phyloP scores from a whole-genome alignment of 1,139 yeast genomes.

The Zygoascus sp. region DNA sequence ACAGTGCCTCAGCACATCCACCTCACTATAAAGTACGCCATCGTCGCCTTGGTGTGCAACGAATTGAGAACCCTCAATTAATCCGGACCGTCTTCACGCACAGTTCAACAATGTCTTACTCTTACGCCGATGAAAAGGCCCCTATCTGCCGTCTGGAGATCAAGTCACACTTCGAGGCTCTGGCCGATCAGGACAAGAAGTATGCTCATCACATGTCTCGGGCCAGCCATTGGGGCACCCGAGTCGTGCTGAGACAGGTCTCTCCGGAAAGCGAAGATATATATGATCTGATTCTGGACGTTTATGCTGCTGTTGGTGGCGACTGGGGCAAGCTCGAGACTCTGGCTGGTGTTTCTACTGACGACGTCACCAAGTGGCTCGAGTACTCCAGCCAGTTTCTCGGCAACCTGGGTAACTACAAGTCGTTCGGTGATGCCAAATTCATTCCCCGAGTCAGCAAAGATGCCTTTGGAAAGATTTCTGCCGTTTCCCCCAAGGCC shows the following conservation, averaged over 20 bases:
- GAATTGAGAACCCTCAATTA: neutral
- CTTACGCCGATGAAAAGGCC: slow-evolving; percentile 46
- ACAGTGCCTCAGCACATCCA: neutral
- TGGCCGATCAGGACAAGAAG: slow-evolving; percentile 50
- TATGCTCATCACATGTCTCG: slow-evolving; percentile 81
- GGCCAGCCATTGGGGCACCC: slow-evolving; percentile 78
- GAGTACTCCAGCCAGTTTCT: slow-evolving; percentile 80
- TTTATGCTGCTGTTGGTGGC: slow-evolving; percentile 51
- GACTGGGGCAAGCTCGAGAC: slow-evolving; percentile 44
- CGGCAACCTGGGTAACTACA: slow-evolving; percentile 78
- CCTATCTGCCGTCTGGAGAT: slow-evolving; percentile 38
- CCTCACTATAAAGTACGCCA: neutral
- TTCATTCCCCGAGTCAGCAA: slow-evolving; percentile 61
- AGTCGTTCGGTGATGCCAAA: slow-evolving; percentile 84
- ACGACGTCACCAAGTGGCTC: slow-evolving; percentile 42
- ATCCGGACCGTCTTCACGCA: neutral
- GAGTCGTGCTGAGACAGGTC: slow-evolving; percentile 77
- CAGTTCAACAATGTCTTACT: slow-evolving; percentile 11
- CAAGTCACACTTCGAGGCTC: slow-evolving; percentile 44
- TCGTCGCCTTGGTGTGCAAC: no score
- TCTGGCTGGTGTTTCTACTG: slow-evolving; percentile 32
- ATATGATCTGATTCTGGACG: slow-evolving; percentile 57
- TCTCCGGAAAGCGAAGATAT: slow-evolving; percentile 76
- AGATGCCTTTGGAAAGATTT: slow-evolving; percentile 47
- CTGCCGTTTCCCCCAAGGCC: slow-evolving; percentile 39